Conservation (phyloP, 805 yeast species). For the Kockiozyma suomiensis region DNA sequence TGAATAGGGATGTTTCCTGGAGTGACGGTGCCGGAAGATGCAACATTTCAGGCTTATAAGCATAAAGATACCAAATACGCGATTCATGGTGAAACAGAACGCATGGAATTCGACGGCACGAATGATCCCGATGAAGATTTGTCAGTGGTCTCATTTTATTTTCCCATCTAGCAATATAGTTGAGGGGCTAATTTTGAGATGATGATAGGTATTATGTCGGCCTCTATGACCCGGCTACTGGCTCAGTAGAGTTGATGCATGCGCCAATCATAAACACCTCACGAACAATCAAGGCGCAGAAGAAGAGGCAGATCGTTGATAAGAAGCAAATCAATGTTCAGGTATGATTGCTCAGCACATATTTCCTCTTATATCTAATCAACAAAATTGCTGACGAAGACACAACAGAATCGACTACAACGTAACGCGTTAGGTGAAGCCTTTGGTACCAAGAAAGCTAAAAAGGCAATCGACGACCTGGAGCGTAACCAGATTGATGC, state of each 20-base stretch:
- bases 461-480: constrained; percentile 78
- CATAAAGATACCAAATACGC: constrained; percentile 49
- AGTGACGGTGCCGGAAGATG: constrained; percentile 58
- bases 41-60: constrained; percentile 65
- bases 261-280: constrained; percentile 64
- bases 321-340: constrained; percentile 58
- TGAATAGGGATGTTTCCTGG: constrained; percentile 68
- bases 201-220: constrained; percentile 72
- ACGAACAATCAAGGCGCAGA: constrained; percentile 64
- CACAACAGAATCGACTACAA: constrained; percentile 51
- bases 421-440: constrained; percentile 90
- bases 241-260: constrained; percentile 64
- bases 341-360: no score
- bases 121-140: constrained; percentile 44
- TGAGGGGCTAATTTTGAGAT: neutral
- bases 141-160: constrained; percentile 12
- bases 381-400: neutral
- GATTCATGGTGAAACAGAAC: constrained; percentile 77
- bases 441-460: constrained; percentile 96
- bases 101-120: constrained; percentile 71
- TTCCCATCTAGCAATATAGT: no score
- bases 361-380: neutral
- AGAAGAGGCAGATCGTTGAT: constrained; percentile 61
- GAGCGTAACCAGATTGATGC: constrained; percentile 87
- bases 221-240: constrained; percentile 68